A percentile compares a stretch with the other conserved stretches of the same genome.
These are phyloP conservation scores for Metarhizium humberi DNA, from an alignment of 2,329 filamentous ascomycete genomes.

Conservation along the genomic window DNA sequence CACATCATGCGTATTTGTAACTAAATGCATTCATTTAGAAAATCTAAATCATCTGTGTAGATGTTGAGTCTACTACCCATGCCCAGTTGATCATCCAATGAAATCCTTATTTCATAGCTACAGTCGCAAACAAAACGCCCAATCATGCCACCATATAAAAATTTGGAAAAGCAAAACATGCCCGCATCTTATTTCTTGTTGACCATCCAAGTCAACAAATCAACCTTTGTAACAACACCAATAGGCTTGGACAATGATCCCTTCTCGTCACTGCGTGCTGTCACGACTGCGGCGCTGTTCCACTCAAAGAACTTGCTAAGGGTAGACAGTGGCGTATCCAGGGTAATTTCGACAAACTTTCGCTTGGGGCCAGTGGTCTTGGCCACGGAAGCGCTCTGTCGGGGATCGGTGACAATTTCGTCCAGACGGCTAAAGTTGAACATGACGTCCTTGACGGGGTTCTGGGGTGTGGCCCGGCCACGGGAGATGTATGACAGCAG, in stretches of 20 bases:
- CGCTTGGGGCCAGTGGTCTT: conserved; percentile 38
- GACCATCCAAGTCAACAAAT: conserved; percentile 86
- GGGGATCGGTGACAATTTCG: conserved; percentile 84
- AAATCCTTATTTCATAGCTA: conserved; percentile 3
- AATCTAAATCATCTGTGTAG: conserved; percentile 16
- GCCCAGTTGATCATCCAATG: conserved; percentile 8
- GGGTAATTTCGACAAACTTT: conserved; percentile 88
- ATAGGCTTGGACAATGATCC: conserved; percentile 62
- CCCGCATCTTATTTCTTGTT: conserved; percentile 36
- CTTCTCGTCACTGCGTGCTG: conserved; percentile 55
- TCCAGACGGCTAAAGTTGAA: conserved; percentile 86
- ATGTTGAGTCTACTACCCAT: conserved; percentile 32
- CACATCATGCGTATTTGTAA: not conserved
- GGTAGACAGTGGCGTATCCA: conserved; percentile 74
- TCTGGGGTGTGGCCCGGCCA: conserved; percentile 66
- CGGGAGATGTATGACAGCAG: conserved; percentile 82
- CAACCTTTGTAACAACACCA: conserved; percentile 93
- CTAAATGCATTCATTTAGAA: conserved; percentile 4
- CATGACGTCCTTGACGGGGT: conserved; percentile 81
- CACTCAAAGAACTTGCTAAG: conserved; percentile 94
- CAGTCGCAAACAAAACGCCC: not conserved
- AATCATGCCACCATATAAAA: not conserved
- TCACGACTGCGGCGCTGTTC: conserved; percentile 94
- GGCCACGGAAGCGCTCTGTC: conserved; percentile 42
- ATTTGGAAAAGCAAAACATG: not conserved